Conservation (phyloP, 129 eudicot genomes). For the Pulicaria dysenterica region DNA sequence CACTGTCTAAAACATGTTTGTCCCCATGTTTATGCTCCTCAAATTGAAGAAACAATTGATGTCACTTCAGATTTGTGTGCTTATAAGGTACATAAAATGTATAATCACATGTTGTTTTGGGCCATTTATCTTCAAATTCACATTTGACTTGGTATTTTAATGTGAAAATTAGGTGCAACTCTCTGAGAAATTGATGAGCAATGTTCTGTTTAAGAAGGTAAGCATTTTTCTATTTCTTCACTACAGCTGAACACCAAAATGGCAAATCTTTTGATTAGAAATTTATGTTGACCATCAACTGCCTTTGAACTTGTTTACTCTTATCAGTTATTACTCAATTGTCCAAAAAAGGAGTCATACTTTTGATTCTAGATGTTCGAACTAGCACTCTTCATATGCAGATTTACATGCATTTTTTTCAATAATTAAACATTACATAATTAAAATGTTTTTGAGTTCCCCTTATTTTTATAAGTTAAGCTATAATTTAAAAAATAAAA, state of each 20-base stretch:
- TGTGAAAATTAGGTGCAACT: conserved; percentile 73
- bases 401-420: not conserved
- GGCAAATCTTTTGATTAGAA: not conserved
- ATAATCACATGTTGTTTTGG: not conserved
- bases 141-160: conserved; percentile 18
- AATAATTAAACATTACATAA: not conserved
- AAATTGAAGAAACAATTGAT: conserved; percentile 89
- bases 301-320: conserved; percentile 1
- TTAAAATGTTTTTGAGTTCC: not conserved
- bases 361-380: not conserved
- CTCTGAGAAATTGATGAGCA: conserved; percentile 96
- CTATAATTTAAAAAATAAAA: not conserved
- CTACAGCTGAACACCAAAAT: not conserved
- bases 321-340: not conserved
- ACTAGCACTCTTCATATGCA: conserved; percentile 8
- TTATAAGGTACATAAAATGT: conserved; percentile 59
- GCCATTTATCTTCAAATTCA: conserved; percentile 2
- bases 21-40: conserved; percentile 94
- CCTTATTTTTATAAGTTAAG: not conserved
- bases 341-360: not conserved
- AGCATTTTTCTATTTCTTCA: conserved; percentile 18
- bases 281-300: not conserved
- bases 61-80: conserved; percentile 99
- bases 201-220: conserved; percentile 93
- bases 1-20: conserved; percentile 88